Base-by-base conservation (phyloP, 1,284 basidiomycete species). In the Fistulina hepatica region DNA sequence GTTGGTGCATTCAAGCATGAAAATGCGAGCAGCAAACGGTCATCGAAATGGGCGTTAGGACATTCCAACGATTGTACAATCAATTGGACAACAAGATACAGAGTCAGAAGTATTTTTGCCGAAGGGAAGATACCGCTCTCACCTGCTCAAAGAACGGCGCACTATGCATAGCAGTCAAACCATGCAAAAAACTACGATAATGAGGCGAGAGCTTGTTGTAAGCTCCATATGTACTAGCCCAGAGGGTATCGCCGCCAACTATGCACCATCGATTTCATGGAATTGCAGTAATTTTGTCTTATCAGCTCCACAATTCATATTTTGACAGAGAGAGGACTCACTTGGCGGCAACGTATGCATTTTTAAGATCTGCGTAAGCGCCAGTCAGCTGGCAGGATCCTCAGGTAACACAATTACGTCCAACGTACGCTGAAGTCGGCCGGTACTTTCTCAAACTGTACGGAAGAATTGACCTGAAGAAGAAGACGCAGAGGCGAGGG, bases 371-470 rank as follows among this genome's bases (percentile, higher is more conserved):
- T 63, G 34, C 0, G 33, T 24, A 26, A 27, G 19, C 12, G 9
- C 2, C 10, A 8, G 13, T 31, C 10, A 31, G 28, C 15, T 3
- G 3, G 15, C 9, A 19, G 13, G 9, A 2, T 3, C 10, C 10
- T 19, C 3, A 13, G 10, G 3, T 8, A 11, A 16, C 28, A 3
- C 10, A n/a, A 13, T 13, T 3, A 15, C 13, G n/a, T n/a, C n/a
- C n/a, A n/a, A 49, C 59, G 17, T 37, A 67, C 61, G 2, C 73
- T 66, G 49, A 77, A 84, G 52, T 81, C 76, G 0, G 74, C 69
- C 0, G 81, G 80, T 2, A 77, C 63, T 6, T 57, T 62, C 53
- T 85, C 81, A 48, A 83, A 85, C n/a, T n/a, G n/a, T n/a, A n/a
- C n/a, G n/a, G n/a, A n/a, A n/a, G n/a, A n/a, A n/a, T n/a, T n/a